phyloP scores from a whole-genome alignment of 2,329 filamentous ascomycete genomes.

The Epicoccum nigrum region DNA sequence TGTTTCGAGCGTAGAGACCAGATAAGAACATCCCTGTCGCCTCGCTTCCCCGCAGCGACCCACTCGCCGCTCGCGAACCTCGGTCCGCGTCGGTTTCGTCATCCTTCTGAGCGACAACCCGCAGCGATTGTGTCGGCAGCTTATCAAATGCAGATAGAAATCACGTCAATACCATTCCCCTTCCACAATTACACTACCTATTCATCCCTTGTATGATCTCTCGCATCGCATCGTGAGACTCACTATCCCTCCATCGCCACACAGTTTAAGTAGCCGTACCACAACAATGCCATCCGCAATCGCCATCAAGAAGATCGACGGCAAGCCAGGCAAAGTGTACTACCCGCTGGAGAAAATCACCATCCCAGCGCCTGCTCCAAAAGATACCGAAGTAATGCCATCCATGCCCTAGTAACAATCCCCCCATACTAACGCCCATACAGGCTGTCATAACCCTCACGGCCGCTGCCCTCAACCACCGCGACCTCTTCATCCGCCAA shows the following conservation, averaged over 20 bases:
- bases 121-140: background rate
- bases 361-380: slow-evolving; percentile 35
- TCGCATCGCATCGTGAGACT: too few species aligned
- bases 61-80: background rate
- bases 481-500: slow-evolving; percentile 92
- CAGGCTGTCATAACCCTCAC: slow-evolving; percentile 78
- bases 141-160: background rate
- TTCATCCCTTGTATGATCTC: too few species aligned
- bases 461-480: slow-evolving; percentile 88
- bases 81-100: background rate
- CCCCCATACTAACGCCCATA: slow-evolving; percentile 53
- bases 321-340: slow-evolving; percentile 87
- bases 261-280: background rate
- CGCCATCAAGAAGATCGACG: slow-evolving; percentile 71
- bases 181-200: too few species aligned
- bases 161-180: too few species aligned
- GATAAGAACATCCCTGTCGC: too few species aligned
- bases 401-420: background rate
- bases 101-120: slow-evolving; percentile 1
- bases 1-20: too few species aligned
- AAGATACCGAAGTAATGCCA: slow-evolving; percentile 36
- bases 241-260: background rate
- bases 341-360: slow-evolving; percentile 63
- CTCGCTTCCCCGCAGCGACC: background rate
- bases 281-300: slow-evolving; percentile 60